These are phyloP conservation scores for Leucocoprinus sp. DNA, from an alignment of 768 basidiomycete species.

Conservation along the genomic window DNA sequence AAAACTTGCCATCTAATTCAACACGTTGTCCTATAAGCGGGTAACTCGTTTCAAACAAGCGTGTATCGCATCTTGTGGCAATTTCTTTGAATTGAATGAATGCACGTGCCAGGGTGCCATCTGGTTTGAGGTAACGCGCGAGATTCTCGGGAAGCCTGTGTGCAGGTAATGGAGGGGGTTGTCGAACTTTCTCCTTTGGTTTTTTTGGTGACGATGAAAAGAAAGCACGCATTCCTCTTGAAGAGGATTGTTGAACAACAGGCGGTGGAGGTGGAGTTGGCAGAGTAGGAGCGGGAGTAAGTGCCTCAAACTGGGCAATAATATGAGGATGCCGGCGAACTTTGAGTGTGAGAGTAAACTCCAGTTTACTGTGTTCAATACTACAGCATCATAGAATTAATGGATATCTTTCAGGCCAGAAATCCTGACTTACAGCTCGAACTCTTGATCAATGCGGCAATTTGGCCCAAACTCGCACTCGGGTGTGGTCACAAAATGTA, in stretches of 20 bases:
- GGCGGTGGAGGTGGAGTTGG: conserved; percentile 23
- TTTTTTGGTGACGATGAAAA: conserved; percentile 73
- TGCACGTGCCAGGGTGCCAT: conserved; percentile 82
- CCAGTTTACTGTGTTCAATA: conserved; percentile 90
- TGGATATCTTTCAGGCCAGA: neutral
- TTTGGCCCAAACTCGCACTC: conserved; percentile 54
- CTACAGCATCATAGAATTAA: conserved; percentile 30
- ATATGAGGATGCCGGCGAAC: conserved; percentile 84
- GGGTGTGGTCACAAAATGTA: conserved; percentile 90
- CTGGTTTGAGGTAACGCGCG: conserved; percentile 73
- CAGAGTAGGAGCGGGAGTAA: conserved; percentile 29
- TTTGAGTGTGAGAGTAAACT: conserved; percentile 88
- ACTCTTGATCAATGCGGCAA: conserved; percentile 76
- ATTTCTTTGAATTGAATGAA: conserved; percentile 88
- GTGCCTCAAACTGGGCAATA: conserved; percentile 63
- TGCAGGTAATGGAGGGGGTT: conserved; percentile 28
- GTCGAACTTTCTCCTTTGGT: conserved; percentile 37
- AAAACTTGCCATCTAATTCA: conserved; percentile 47
- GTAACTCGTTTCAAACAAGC: conserved; percentile 74
- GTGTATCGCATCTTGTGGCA: conserved; percentile 73
- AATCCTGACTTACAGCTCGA: conserved; percentile 63
- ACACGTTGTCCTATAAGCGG: conserved; percentile 72
- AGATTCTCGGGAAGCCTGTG: conserved; percentile 63
- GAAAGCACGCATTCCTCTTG: conserved; percentile 67
- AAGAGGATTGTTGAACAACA: conserved; percentile 38